phyloP scores from a whole-genome alignment of 2,329 filamentous ascomycete genomes.

The Ophiocordyceps camponoti-saundersi region DNA sequence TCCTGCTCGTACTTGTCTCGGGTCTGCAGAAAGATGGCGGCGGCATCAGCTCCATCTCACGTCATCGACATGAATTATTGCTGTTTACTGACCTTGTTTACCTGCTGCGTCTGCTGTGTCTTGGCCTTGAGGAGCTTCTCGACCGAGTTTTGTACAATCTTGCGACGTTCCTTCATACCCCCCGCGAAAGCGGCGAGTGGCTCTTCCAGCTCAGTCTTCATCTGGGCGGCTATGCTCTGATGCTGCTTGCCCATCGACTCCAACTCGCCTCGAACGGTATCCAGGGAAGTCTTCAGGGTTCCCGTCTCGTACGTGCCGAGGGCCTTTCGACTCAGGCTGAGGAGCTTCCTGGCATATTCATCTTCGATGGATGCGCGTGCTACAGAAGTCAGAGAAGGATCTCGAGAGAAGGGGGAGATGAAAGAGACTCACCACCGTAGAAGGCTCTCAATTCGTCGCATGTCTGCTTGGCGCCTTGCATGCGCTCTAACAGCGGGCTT shows the following conservation, averaged over 20 bases:
- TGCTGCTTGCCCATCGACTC: constrained; percentile 92
- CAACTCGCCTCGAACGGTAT: constrained; percentile 74
- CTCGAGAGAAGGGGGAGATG: background rate
- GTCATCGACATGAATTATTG: rapidly evolving
- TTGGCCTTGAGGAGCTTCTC: constrained; percentile 91
- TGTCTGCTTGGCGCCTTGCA: constrained; percentile 86
- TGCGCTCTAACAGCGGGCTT: constrained; percentile 75
- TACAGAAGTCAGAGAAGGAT: constrained; percentile 11
- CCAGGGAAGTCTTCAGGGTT: constrained; percentile 66
- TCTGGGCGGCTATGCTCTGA: constrained; percentile 74
- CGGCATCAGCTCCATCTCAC: background rate
- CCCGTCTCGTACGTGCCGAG: constrained; percentile 79
- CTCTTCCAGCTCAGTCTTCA: constrained; percentile 93
- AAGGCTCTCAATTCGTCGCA: constrained; percentile 88
- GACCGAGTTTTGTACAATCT: constrained; percentile 87
- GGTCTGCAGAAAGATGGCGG: constrained; percentile 30
- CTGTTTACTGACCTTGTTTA: constrained; percentile 60
- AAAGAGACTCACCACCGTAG: constrained; percentile 49
- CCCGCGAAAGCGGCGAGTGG: constrained; percentile 81
- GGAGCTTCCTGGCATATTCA: constrained; percentile 80
- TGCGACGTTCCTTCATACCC: constrained; percentile 88
- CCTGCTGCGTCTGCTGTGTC: constrained; percentile 72
- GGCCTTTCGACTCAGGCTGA: constrained; percentile 72
- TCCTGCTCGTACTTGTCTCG: constrained; percentile 94
- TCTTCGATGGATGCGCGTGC: constrained; percentile 90